A percentile compares a stretch with the other conserved stretches of the same genome.
Conservation (phyloP, 179 eudicot species). For the Silene coronaria region DNA sequence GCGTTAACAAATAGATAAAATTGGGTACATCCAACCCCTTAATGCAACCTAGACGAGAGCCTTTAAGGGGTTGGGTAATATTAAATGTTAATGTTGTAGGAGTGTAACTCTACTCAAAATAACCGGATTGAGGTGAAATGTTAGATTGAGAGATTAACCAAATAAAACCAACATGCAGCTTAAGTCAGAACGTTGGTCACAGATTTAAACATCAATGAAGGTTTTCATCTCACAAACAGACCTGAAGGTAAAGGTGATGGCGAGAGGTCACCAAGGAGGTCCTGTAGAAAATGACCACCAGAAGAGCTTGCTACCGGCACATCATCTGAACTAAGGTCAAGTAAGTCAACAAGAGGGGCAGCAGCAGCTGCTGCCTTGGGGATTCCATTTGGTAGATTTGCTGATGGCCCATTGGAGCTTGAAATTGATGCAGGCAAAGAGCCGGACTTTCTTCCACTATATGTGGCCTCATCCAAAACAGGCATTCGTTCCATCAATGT, state of each 20-base stretch:
- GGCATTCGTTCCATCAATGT: constrained; percentile 89
- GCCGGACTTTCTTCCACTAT: constrained; percentile 67
- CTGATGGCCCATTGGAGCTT: constrained; percentile 57
- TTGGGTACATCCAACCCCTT: no score
- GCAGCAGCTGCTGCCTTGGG: constrained; percentile 59
- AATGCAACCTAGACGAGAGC: no score
- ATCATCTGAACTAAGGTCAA: constrained; percentile 82
- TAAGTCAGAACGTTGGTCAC: background rate
- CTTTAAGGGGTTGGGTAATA: no score
- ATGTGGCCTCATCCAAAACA: constrained; percentile 91
- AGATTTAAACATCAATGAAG: background rate
- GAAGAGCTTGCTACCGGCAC: constrained; percentile 67
- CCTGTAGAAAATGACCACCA: constrained; percentile 76
- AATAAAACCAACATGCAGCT: background rate
- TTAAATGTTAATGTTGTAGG: no score
- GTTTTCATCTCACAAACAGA: constrained; percentile 24
- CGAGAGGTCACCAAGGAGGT: constrained; percentile 79
- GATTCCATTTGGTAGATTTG: constrained; percentile 78
- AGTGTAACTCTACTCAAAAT: background rate
- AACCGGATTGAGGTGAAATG: background rate
- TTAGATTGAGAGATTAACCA: background rate
- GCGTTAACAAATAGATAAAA: no score
- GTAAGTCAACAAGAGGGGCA: constrained; percentile 91
- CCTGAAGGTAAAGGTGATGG: constrained; percentile 63
- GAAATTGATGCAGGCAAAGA: constrained; percentile 57